Percentiles rank a stretch among this genome's conserved stretches.
phyloP scores from a whole-genome alignment of 257 asterid genomes.

The Plantago elongata region DNA sequence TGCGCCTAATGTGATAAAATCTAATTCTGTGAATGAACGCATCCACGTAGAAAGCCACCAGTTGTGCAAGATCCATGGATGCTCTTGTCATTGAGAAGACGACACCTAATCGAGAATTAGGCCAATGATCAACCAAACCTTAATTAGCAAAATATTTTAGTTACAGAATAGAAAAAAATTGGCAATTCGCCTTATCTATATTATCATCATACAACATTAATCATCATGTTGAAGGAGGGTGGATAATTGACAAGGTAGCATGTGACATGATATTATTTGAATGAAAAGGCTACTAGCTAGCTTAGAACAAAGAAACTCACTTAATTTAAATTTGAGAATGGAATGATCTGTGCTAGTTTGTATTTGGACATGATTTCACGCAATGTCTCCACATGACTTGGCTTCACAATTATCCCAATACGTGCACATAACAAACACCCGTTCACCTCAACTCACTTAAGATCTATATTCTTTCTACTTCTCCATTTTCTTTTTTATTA shows the following conservation, averaged over 20 bases:
- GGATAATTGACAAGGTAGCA: slow-evolving; percentile 21
- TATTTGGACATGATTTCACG: slow-evolving; percentile 31
- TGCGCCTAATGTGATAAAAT: no score
- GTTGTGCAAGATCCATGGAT: no score
- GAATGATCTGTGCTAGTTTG: slow-evolving; percentile 4
- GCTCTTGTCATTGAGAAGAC: background rate
- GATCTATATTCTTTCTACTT: no score
- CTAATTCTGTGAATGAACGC: no score
- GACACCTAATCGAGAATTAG: slow-evolving; percentile 6
- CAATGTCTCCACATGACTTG: slow-evolving; percentile 42
- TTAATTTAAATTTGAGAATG: background rate
- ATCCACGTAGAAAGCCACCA: no score
- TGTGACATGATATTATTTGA: slow-evolving; percentile 36
- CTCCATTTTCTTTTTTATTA: no score
- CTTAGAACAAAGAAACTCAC: background rate
- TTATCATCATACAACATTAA: background rate
- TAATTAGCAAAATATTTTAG: background rate
- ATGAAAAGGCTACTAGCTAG: background rate
- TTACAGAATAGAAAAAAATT: background rate
- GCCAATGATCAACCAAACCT: slow-evolving; percentile 3
- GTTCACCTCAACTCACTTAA: slow-evolving; percentile 16
- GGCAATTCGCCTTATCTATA: background rate
- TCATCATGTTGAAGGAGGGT: slow-evolving; percentile 6
- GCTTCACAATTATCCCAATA: slow-evolving; percentile 33
- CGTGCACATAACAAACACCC: slow-evolving; percentile 46